Conservation (phyloP, 75 land plant genomes). For the Sequoiadendron giganteum region DNA sequence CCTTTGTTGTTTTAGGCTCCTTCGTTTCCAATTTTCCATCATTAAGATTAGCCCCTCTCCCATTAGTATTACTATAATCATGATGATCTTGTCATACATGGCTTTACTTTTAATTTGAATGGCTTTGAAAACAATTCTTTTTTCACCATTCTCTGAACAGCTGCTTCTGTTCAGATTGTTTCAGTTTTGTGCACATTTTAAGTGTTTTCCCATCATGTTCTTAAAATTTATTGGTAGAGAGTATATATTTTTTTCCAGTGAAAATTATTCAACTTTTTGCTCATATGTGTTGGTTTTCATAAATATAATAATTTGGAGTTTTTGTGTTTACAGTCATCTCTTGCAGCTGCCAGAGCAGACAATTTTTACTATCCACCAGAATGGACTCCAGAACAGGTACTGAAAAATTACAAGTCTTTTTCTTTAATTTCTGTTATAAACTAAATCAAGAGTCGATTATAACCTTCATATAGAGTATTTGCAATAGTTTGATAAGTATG, state of each 20-base stretch:
- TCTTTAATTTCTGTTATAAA: not conserved
- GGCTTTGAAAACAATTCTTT: not conserved
- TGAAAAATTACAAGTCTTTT: not conserved
- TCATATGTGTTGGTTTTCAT: not conserved
- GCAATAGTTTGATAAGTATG: too few species aligned
- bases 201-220: not conserved
- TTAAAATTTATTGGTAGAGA: not conserved
- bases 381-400: conserved; percentile 94
- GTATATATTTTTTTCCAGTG: not conserved
- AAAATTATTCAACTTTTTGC: not conserved
- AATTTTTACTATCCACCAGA: conserved; percentile 99
- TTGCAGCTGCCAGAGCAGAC: conserved; percentile 98
- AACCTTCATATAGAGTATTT: not conserved
- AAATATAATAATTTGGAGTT: not conserved
- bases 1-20: not conserved
- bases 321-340: conserved; percentile 74
- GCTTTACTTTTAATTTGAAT: not conserved
- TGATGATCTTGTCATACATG: not conserved
- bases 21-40: not conserved
- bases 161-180: not conserved
- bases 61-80: not conserved
- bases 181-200: not conserved
- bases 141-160: not conserved
- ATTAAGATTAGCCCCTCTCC: not conserved
- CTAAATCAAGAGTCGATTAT: not conserved